Evolutionary conservation across 805 yeast genomes (phyloP).

Genomic region (Candida loeiensis): DNA sequence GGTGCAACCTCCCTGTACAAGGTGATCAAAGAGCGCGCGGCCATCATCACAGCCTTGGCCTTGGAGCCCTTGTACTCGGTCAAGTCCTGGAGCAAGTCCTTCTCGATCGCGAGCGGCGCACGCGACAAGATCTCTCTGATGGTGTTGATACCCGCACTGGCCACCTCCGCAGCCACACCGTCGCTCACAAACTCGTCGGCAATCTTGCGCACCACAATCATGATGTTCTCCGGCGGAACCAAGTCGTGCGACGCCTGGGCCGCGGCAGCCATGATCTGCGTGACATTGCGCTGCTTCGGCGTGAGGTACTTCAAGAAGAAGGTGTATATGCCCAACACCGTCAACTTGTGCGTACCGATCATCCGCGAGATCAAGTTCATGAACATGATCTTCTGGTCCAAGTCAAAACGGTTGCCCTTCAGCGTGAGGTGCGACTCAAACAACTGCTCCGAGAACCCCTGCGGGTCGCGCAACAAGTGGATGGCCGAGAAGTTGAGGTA

Average conservation of each 20-base stretch:
- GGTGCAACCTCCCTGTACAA: constrained; percentile 95
- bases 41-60: constrained; percentile 89
- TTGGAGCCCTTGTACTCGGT: constrained; percentile 89
- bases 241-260: constrained; percentile 97
- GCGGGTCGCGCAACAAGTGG: constrained; percentile 93
- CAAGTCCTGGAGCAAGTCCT: constrained; percentile 82
- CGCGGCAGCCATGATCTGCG: constrained; percentile 93
- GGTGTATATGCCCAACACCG: constrained; percentile 85
- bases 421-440: constrained; percentile 70
- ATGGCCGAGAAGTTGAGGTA: constrained; percentile 91
- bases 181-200: constrained; percentile 98
- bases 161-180: constrained; percentile 97
- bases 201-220: constrained; percentile 78
- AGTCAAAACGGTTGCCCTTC: constrained; percentile 66
- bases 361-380: constrained; percentile 85
- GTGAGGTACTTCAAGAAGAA: constrained; percentile 85
- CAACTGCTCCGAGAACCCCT: constrained; percentile 89
- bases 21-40: constrained; percentile 83
- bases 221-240: constrained; percentile 91
- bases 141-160: constrained; percentile 95
- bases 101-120: constrained; percentile 92
- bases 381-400: constrained; percentile 86
- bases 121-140: constrained; percentile 90
- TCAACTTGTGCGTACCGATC: constrained; percentile 91
- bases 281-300: constrained; percentile 91